Base-by-base conservation (phyloP, 768 basidiomycete genomes). In the Mycena maculata region DNA sequence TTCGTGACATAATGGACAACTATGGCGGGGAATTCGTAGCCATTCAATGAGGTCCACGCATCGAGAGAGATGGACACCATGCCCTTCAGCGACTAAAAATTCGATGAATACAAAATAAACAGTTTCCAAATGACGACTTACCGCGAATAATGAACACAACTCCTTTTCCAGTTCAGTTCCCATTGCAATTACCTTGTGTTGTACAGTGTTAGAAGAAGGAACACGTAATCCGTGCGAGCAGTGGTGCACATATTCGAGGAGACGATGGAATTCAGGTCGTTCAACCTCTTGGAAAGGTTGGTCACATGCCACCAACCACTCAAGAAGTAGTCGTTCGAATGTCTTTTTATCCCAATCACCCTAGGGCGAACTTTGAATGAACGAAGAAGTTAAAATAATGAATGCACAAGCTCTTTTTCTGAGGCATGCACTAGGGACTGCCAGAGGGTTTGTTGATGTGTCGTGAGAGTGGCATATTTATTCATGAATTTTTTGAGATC, bases 21-120 rank as follows among this genome's bases (percentile, higher is more conserved):
- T 36, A 79, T 76, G 2, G 74, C 76, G 2, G 77, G 27, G 59
- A 78, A 79, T 1, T 73, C 77, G 70, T 74, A 72, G 15, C 72
- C 53, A 61, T 79, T 79, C 33, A 67, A 67, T 7, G 78, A 77
- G 3, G 76, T 77, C 78, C 77, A 79, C 27, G 73, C 68, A 55
- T 79, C 74, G 7, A 78, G 71, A 0, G 76, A 78, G 3, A 79
- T 61, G 33, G n/a, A n/a, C n/a, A n/a, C n/a, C n/a, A n/a, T n/a
- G n/a, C n/a, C n/a, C n/a, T n/a, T n/a, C n/a, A n/a, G n/a, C n/a
- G n/a, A n/a, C n/a, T n/a, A n/a, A n/a, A n/a, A n/a, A n/a, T n/a
- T n/a, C n/a, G n/a, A n/a, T n/a, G n/a, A n/a, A n/a, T n/a, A n/a
- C n/a, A n/a, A n/a, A n/a, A n/a, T n/a, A n/a, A n/a, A n/a, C n/a